Base-by-base conservation (phyloP, 345 rosid species). In the Eutrema japonicum region DNA sequence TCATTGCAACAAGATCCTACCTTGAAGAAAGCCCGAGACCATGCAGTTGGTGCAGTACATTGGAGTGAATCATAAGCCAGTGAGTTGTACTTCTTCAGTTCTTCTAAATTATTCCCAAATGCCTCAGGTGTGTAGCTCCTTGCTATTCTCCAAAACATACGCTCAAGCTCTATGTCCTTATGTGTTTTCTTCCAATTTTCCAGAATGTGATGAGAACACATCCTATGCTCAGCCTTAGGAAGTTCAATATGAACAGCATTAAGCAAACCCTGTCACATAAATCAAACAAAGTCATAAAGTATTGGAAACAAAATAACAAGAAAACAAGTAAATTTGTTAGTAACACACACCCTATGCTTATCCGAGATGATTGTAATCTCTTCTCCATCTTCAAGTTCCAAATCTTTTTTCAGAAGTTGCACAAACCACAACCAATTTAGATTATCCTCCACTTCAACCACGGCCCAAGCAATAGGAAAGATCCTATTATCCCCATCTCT, bases 1-100 rank as follows among this genome's bases (percentile, higher is more conserved):
- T 65, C 69, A 65, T 65, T 65, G 12, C 46, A 65, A 13, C 56
- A 65, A 2, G 57, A 65, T 2, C 29, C 35, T 6, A 48, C 6
- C 22, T 35, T 65, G 3, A 65, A 65, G 57, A 65, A 49, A 6
- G 35, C 46, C 1, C 46, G 12, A 9, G 57, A 48, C 35, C 46
- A 65, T 7, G 56, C 11, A 3, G 2, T 35, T 35, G 33, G 56
- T 18, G 10, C 12, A 37, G 33, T 48, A 0, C 10, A 0, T 4
- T 48, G 18, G 16, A 65, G 11, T 6, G 33, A 50, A 3, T 26
- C 6, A 26, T 22, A 50, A 0, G n/a, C 55, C 26, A 13, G 0
- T 50, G 8, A 11, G 7, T 50, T 50, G 6, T 64, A 64, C 3
- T 3, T 47, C 11, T 47, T 14, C 16, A 47, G 0, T 47, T 8